Percentiles rank a stretch among this genome's conserved stretches.
Evolutionary conservation across 345 rosid species (phyloP).

Genomic region (Eucalyptus cloeziana): DNA sequence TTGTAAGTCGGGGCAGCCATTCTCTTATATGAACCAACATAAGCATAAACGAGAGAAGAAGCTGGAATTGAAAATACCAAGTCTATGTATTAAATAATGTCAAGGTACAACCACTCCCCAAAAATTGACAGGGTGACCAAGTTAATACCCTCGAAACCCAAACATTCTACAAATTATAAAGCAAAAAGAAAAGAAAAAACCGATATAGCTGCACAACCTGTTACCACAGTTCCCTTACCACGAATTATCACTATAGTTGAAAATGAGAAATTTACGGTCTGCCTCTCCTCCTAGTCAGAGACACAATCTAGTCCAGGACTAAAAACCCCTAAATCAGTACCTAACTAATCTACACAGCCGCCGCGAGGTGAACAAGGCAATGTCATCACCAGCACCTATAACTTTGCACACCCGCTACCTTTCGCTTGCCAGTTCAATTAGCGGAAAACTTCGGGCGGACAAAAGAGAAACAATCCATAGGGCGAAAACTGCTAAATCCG

Average conservation of each 20-base stretch:
- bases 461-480: not conserved
- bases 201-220: not conserved
- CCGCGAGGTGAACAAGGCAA: not conserved
- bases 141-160: not conserved
- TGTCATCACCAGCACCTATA: conserved; percentile 4
- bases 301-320: not conserved
- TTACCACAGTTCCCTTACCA: not conserved
- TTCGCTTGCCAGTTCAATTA: conserved; percentile 3
- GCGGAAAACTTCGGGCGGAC: not conserved
- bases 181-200: not conserved
- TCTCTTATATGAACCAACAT: not conserved
- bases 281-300: not conserved
- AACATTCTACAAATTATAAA: not conserved
- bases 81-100: not conserved
- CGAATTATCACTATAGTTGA: not conserved
- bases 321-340: conserved; percentile 24
- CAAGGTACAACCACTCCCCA: not conserved
- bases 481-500: conserved; percentile 7
- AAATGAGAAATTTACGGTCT: not conserved
- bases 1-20: not conserved
- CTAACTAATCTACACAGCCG: conserved; percentile 35
- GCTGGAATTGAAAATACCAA: not conserved
- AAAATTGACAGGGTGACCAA: not conserved
- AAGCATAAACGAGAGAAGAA: not conserved
- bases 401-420: not conserved